Evolutionary conservation across 495 filamentous ascomycete genomes (phyloP).

Genomic region (Cladorrhinum samala): DNA sequence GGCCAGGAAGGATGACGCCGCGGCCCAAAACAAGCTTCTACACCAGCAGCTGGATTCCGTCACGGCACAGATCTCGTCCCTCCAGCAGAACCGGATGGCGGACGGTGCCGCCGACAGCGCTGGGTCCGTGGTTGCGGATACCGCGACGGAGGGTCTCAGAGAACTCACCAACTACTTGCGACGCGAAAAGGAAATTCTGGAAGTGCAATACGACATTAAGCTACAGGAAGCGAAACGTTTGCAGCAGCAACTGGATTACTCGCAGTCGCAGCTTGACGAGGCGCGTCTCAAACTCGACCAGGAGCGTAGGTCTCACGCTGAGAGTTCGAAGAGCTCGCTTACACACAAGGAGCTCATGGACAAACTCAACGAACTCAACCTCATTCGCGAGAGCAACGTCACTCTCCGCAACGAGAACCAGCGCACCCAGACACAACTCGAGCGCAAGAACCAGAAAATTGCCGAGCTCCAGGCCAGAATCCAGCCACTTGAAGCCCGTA

Average conservation of each 20-base stretch:
- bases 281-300: conserved; percentile 78
- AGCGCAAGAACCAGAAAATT: conserved; percentile 65
- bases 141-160: conserved; percentile 65
- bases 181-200: conserved; percentile 96
- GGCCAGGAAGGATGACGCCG: conserved; percentile 69
- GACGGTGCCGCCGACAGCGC: conserved; percentile 39
- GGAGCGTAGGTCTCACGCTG: conserved; percentile 70
- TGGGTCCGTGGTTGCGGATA: conserved; percentile 34
- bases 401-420: conserved; percentile 80
- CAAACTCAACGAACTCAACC: conserved; percentile 88
- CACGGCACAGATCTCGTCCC: conserved; percentile 63
- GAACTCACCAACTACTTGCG: conserved; percentile 86
- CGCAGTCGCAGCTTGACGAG: conserved; percentile 80
- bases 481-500: conserved; percentile 70
- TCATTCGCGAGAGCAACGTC: conserved; percentile 87
- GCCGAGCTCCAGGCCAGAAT: conserved; percentile 69
- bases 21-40: conserved; percentile 78
- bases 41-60: conserved; percentile 84
- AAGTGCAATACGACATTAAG: conserved; percentile 86
- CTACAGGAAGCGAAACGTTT: conserved; percentile 78
- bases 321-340: conserved; percentile 60
- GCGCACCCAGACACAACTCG: conserved; percentile 65
- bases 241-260: conserved; percentile 83
- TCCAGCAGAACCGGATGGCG: conserved; percentile 65
- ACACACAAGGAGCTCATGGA: conserved; percentile 86